Base-by-base conservation (phyloP, 768 basidiomycete species). In the Suillus fuscotomentosus region DNA sequence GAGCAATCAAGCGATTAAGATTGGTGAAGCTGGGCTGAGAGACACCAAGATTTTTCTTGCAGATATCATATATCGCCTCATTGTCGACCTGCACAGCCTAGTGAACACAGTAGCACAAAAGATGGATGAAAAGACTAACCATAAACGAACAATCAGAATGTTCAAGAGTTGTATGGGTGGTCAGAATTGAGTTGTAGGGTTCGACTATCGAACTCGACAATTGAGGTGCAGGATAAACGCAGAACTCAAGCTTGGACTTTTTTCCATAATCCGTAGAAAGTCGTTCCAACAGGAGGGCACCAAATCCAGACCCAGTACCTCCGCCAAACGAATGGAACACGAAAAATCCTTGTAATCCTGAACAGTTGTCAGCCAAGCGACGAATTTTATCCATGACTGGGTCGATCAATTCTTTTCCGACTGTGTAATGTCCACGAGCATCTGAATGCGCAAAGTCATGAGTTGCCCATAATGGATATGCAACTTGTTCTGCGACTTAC, bases 131-230 rank as follows among this genome's bases (percentile, higher is more conserved):
- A 31, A 15, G 13, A 62, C 61, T 60, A 67, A 91, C 97, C 97
- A 99, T 99, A 86, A 99, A 99, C 43, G 97, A 98, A 79, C 97
- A 99, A 82, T 99, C 97, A n/a, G 97, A 97, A 81, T 99, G 97
- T 79, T 99, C 97, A 64, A 99, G 89, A 63, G 97, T 99, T 50
- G 97, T 98, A 79, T 99, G 97, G 57, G 97, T 99, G 56, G 97
- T 99, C 67, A 99, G 84, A 61, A 97, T 92, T 1, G 92, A 92
- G 85, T 99, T 99, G 84, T 99, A 99, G 2, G 97, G 97, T 79
- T 99, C 97, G 51, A 99, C 97, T 66, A 99, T 92, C 42, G 97
- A 98, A 81, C 90, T 97, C 56, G 94, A 91, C 79, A 95, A 84
- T 70, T 92, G 92, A 59, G 94, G 95, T 6, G 95, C 95, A 62